Evolutionary conservation across 2,329 filamentous ascomycete genomes (phyloP), one percentile per base, ranked within the genome.

Genomic region (Trichoderma atroviride): DNA sequence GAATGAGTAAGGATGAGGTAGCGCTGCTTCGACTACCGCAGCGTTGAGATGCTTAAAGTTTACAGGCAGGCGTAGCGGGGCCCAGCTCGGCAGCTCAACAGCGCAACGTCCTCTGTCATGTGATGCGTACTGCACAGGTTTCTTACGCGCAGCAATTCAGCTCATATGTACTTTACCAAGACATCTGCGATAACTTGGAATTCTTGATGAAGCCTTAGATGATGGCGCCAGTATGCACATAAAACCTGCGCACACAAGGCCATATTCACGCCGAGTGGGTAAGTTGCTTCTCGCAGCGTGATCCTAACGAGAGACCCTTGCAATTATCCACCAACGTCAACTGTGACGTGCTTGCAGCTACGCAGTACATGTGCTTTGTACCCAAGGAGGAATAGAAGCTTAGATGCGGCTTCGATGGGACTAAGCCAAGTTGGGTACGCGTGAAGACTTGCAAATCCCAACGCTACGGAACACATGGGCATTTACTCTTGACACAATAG

Each of bases 101-200:
- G 59, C 13, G 10, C 19, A 5, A 6, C 14, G 19, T 19, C 31
- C 24, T 11, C 16, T 33, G 22, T 47, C 60, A 63, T 35, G 60
- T 63, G 60, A 63, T 53, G 22, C 19, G 60, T 52, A 53, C 60
- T 53, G 29, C 37, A 31, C 27, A 53, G 40, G 59, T 35, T 50
- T 27, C 19, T 10, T 9, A 7, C 19, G 24, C n/a, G 29, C 13
- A 13, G 43, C 24, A 35, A 13, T 16, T n/a, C 3, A n/a, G 40
- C n/a, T 5, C 31, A 52, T 27, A 53, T 47, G 22, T 47, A 43
- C 40, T 9, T n/a, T n/a, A 3, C 3, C 6, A 43, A 43, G 19
- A 19, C 40, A 3, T n/a, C 40, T 43, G 19, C 40, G n/a, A 10
- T n/a, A 43, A 19, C 40, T 9, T 13, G 11, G 3, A 35, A 10